Conservation (phyloP, 1,284 basidiomycete genomes). For the Ustanciosporium gigantosporum region DNA sequence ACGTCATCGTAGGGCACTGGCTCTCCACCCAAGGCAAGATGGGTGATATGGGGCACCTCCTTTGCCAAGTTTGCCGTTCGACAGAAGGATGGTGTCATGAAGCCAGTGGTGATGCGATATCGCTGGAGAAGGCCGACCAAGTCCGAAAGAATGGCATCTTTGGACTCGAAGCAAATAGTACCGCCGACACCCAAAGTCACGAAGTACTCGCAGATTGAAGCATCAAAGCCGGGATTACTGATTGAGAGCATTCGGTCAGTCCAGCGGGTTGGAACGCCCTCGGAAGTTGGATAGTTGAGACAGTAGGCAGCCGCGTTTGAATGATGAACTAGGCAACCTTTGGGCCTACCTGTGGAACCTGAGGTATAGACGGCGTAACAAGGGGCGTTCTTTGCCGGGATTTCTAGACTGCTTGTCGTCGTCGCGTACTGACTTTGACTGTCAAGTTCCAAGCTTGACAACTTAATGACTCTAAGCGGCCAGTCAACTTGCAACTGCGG, state of each 20-base stretch:
- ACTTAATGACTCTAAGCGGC: neutral
- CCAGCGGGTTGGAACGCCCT: neutral
- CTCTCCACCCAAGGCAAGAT: neutral
- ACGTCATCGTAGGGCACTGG: neutral
- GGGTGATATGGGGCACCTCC: neutral
- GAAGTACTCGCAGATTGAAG: neutral
- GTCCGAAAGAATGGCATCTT: neutral
- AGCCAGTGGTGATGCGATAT: neutral
- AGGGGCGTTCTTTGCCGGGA: neutral
- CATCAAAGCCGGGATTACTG: neutral
- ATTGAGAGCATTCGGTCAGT: neutral
- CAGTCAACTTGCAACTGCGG: neutral
- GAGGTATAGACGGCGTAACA: neutral
- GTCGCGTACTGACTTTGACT: neutral
- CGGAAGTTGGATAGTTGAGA: neutral
- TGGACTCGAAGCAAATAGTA: neutral
- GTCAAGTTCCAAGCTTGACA: neutral
- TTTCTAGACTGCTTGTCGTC: neutral
- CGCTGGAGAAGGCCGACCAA: neutral
- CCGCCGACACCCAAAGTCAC: neutral
- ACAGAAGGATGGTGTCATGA: neutral
- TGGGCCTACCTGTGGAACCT: neutral
- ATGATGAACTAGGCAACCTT: neutral
- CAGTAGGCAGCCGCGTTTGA: neutral
- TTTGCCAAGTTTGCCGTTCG: neutral